Base-by-base conservation (phyloP, 2,329 filamentous ascomycete genomes). In the Macrophomina phaseolina region DNA sequence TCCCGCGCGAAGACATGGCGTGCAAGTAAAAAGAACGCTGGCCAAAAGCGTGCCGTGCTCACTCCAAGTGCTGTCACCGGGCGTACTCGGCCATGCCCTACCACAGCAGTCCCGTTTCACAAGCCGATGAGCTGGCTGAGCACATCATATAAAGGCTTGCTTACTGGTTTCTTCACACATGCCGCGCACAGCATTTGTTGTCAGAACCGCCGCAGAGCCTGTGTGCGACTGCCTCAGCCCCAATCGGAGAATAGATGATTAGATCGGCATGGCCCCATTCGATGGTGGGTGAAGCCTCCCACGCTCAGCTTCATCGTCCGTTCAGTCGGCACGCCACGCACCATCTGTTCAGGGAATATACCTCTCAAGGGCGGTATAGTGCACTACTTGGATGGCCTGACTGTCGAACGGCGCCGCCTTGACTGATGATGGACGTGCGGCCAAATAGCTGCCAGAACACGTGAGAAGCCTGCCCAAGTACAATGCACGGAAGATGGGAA, bases 211-310 rank as follows among this genome's bases (percentile, higher is more conserved):
- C 5, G 16, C n/a, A 34, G 16, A 34, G 49, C 30, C 30, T 32
- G 5, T n/a, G 5, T 11, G 11, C 28, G 28, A 30, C 9, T 3
- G 9, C 7, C 6, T 38, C 36, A 46, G 4, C 40, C 40, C 34
- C 55, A 60, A 60, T 60, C 55, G 38, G 55, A 30, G 38, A 46
- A 46, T 34, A 45, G 38, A 34, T 32, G 38, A 34, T 45, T 60
- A 45, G 14, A 28, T 18, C 38, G 7, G 12, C 8, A 60, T 32
- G 55, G 18, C 45, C 32, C 55, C 9, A 60, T 60, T 60, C 40
- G 55, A 45, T n/a, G 14, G 11, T 42, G 12, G 4, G n/a, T 45
- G 30, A 28, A 28, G 38, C 16, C 36, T 32, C 55, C 38, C 55
- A 38, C 55, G 28, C 38, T 11, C 23, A 32, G 55, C 38, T 18